Evolutionary conservation across 2,329 filamentous ascomycete species (phyloP), one percentile per base, ranked within the genome.

Genomic region (Talaromyces sp.): DNA sequence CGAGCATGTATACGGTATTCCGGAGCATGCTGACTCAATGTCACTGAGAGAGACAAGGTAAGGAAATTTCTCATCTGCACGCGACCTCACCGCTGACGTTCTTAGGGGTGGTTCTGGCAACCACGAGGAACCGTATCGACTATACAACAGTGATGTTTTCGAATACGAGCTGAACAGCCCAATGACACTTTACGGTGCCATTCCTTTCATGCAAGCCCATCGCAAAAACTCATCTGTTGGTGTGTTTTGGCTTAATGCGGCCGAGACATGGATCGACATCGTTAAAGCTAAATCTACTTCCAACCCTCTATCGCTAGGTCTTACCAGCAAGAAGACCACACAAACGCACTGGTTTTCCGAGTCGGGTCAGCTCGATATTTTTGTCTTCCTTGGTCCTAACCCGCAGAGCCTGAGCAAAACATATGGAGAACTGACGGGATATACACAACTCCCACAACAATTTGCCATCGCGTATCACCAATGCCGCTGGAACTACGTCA

Each of bases 401-500:
- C 91, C 95, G 3, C 86, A 89, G 69, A 91, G 96, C 69, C 84
- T 99, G 49, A 90, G 89, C 69, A 90, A 89, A 72, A 87, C 86
- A 35, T 99, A 97, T 75, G 89, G 89, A 68, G 92, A 97, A 76
- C 86, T 99, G 54, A 99, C 95, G 9, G 95, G 95, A 31, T 94
- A 89, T 73, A 95, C 93, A 35, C 89, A 93, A 66, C 86, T 99
- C 78, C 95, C 95, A 1, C 93, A 97, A 73, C 90, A 95, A 68
- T 97, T 97, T 72, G 86, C 94, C 1, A 88, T 99, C 70, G 95
- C 87, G 13, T 97, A 98, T 78, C 95, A 99, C 74, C 95, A 99
- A 78, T 98, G 95, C 77, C 90, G 95, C 71, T 99, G 95, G 95
- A 99, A 99, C 80, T 99, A 99, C 75, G 89, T 97, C 64, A 96